phyloP scores from a whole-genome alignment of 371 early-diverging fungal species.

The Mortierella sp. region DNA sequence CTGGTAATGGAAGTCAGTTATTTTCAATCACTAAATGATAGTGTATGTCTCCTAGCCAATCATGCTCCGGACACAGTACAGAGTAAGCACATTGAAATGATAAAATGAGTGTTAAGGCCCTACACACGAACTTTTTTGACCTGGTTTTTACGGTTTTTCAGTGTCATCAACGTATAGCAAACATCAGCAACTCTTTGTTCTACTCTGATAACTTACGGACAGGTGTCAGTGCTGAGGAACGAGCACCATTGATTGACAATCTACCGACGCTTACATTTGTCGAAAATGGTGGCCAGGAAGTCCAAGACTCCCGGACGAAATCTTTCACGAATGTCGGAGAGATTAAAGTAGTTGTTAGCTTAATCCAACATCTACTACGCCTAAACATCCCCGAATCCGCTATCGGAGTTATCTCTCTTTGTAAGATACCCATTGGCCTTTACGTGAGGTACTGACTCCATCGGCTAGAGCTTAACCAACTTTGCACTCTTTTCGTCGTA shows the following conservation, averaged over 20 bases:
- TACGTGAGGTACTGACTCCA: too few relatives aligned
- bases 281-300: conserved; percentile 63
- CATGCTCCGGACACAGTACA: conserved; percentile 87
- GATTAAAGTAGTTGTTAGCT: conserved; percentile 55
- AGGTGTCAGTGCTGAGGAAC: conserved; percentile 61
- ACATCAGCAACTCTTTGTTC: conserved; percentile 83
- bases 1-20: too few relatives aligned
- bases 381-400: conserved; percentile 55
- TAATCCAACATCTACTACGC: conserved; percentile 56
- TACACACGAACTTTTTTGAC: neutral
- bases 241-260: conserved; percentile 64
- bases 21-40: neutral
- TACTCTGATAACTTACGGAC: conserved; percentile 72
- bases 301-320: conserved; percentile 56
- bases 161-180: conserved; percentile 87
- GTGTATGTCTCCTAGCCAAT: conserved; percentile 54
- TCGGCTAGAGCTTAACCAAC: too few relatives aligned
- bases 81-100: conserved; percentile 59
- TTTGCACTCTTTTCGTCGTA: conserved; percentile 17
- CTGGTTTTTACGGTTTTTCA: conserved; percentile 10
- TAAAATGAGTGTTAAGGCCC: neutral
- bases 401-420: conserved; percentile 78
- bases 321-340: conserved; percentile 69
- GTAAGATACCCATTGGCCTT: conserved; percentile 52
- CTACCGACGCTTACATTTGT: conserved; percentile 79